Evolutionary conservation across 2,329 filamentous ascomycete genomes (phyloP).

Genomic region (Colletotrichum sp.): DNA sequence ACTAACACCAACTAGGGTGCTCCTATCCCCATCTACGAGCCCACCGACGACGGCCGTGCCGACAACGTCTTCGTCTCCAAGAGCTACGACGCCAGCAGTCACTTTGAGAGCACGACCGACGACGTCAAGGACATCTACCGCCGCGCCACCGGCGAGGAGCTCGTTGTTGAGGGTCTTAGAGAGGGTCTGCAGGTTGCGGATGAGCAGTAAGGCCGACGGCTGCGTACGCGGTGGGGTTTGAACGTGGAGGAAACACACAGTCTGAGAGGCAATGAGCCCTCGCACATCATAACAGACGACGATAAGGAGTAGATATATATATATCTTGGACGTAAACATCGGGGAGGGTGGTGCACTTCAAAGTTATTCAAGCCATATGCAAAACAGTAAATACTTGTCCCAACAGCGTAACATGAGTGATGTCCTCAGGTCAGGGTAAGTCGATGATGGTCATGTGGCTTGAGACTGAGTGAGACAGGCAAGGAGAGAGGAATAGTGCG

Average conservation of each 20-base stretch:
- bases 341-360: constrained; percentile 7
- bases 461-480: not conserved
- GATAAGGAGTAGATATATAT: constrained; percentile 12
- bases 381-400: not conserved
- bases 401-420: not conserved
- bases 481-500: not conserved
- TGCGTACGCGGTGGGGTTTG: not conserved
- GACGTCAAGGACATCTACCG: constrained; percentile 95
- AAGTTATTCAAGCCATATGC: constrained; percentile 7
- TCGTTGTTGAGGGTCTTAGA: constrained; percentile 86
- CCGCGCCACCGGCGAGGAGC: constrained; percentile 81
- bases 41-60: constrained; percentile 77
- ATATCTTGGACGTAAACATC: constrained; percentile 14
- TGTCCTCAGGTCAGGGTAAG: not conserved
- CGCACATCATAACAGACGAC: constrained; percentile 8
- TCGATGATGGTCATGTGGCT: not conserved
- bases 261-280: constrained; percentile 13
- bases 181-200: constrained; percentile 79
- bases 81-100: constrained; percentile 97
- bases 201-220: constrained; percentile 51
- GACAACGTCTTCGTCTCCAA: constrained; percentile 98
- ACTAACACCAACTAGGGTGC: constrained; percentile 55
- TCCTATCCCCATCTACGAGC: constrained; percentile 94
- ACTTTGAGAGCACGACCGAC: constrained; percentile 92
- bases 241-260: not conserved